phyloP scores from a whole-genome alignment of 2,329 filamentous ascomycete species.

The Talaromyces sp. region DNA sequence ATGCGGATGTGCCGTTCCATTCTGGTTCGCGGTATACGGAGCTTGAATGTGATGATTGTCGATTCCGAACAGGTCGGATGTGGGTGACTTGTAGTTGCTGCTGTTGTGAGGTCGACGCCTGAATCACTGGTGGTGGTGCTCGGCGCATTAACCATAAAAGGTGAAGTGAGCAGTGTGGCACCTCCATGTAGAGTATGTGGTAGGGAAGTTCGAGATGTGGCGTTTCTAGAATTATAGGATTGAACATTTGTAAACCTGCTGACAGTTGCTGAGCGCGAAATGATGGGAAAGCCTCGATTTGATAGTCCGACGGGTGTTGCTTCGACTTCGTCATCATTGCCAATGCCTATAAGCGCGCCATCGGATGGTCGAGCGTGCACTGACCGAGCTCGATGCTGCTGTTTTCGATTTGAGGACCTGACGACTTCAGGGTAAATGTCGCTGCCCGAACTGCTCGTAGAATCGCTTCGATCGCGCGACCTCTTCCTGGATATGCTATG shows the following conservation, averaged over 20 bases:
- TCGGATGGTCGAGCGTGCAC: background rate
- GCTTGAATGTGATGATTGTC: slow-evolving; percentile 8
- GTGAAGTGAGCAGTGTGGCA: background rate
- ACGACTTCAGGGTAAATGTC: background rate
- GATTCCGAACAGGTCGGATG: background rate
- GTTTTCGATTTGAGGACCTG: background rate
- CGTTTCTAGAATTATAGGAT: background rate
- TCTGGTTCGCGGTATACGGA: slow-evolving; percentile 4
- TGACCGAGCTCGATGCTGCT: background rate
- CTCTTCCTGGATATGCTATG: background rate
- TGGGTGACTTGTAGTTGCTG: background rate
- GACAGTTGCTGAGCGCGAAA: background rate
- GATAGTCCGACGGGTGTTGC: background rate
- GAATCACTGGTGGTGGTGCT: slow-evolving; percentile 7
- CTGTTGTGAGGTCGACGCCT: slow-evolving; percentile 5
- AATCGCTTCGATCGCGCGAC: background rate
- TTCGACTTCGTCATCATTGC: background rate
- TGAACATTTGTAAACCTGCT: background rate
- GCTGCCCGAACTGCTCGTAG: slow-evolving; percentile 5
- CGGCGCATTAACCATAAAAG: background rate
- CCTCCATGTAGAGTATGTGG: background rate
- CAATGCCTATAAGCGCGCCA: background rate
- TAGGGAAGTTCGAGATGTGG: background rate
- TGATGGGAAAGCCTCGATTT: slow-evolving; percentile 3
- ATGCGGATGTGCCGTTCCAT: slow-evolving; percentile 14